Evolutionary conservation across 2,329 filamentous ascomycete genomes (phyloP), one percentile per base, ranked within the genome.

Genomic region (Graphilbum fragrans): DNA sequence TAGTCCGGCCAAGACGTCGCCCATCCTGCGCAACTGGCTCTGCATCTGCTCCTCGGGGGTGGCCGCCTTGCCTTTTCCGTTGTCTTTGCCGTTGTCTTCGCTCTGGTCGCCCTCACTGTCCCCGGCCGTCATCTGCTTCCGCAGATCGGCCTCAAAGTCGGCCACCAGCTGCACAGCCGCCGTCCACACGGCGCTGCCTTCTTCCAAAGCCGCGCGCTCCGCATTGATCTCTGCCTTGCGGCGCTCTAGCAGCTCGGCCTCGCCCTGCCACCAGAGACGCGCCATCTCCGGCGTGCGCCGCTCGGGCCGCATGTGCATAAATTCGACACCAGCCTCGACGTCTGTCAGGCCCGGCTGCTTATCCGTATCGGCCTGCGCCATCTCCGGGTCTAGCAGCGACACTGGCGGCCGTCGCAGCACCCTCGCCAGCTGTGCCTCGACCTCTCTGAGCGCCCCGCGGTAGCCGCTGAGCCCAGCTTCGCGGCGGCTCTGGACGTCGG

Each of bases 401-500:
- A 77, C 58, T 0, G 74, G 72, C 2, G 78, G 77, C 14, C 68
- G 65, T 10, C 60, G 65, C 49, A 87, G 62, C 44, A 87, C 71
- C 4, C 61, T 63, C 5, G 62, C 60, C 6, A 86, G 66, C 41
- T 82, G 73, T 14, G 62, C 64, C 45, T 87, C 80, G 6, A 84
- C 69, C 41, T 84, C 72, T 42, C 65, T 72, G 29, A 86, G 59
- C 4, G 80, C 80, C 2, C 78, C 73, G 18, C 70, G 74, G 55
- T 86, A 87, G 1, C 80, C 80, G 42, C 80, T 83, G 14, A 86
- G 56, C n/a, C 76, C 77, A 2, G 82, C 78, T 54, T 86, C 82
- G 31, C 80, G 66, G 41, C 70, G 69, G 49, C 80, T 86, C 47
- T 70, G 69, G 2, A 77, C 68, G 42, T 80, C 75, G 7, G 72